Base-by-base conservation (phyloP, 169 alveolate species). In the Plasmodium chabaudi region DNA sequence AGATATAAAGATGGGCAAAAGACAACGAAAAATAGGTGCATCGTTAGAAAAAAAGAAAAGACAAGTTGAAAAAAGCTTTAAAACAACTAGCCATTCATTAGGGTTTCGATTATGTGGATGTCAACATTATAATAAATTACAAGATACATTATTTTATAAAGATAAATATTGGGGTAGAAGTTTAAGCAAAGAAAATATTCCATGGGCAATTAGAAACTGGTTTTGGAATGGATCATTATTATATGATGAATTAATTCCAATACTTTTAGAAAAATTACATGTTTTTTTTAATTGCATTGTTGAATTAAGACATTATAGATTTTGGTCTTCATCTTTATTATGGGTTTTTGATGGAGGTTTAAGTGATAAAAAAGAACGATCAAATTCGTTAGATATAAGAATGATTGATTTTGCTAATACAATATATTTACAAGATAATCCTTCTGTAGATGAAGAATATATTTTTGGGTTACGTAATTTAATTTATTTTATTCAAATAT, bases 321-420 rank as follows among this genome's bases (percentile, higher is more conserved):
- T 92, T 42, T 92, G 95, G 95, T 92, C 95, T 0, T 92, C 95
- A 21, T 92, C 95, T n/a, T 86, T 92, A 9, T 88, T 92, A 15
- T 72, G 86, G 88, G 93, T 92, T 42, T 92, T 87, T 86, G 95
- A 92, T 86, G 95, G 95, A 1, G 95, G 94, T 17, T 70, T 92
- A 10, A 53, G 9, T 53, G 93, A 88, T 60, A 39, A 82, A 56
- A 88, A 92, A 71, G 93, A 71, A 19, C 25, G 93, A 55, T 72
- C 86, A 19, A 34, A 56, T 42, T 88, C 94, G 9, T 79, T 92
- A 55, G 95, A 90, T 71, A 82, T 92, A 9, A 79, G 95, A 64
- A 92, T 92, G 95, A 92, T 92, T 39, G 95, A 92, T 63, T 92
- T 92, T 70, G 95, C 95, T 12, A 92, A 92, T 74, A 88, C 93